Base-by-base conservation (phyloP, 257 asterid genomes). In the Jaltomata sinuosa region DNA sequence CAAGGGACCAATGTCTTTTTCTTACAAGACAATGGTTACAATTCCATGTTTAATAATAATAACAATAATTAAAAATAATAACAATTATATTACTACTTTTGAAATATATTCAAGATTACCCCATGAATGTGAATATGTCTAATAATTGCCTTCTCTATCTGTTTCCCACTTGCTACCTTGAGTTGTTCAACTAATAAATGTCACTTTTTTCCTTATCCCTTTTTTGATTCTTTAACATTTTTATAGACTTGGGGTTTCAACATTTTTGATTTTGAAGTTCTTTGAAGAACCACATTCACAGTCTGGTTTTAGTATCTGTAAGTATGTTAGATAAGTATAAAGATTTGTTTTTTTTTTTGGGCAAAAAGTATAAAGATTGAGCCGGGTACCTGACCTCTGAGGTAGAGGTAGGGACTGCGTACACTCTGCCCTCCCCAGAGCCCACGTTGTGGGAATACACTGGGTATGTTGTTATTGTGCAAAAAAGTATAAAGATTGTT, bases 251-350 rank as follows among this genome's bases (percentile, higher is more conserved):
- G 85, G 85, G 89, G 7, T 54, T 53, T 54, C 85, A 72, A 87
- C 88, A 87, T 87, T 85, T 84, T 81, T 85, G 85, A 68, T 81
- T 21, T 40, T 47, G 27, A 85, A 77, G 68, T 85, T 81, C 84
- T 84, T 40, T 50, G 59, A 81, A 86, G 86, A 38, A 64, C 83
- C 87, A 32, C 86, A 81, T 78, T 80, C 25, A 53, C 31, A 55
- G 6, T 83, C 49, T 49, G 85, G 74, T 19, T 82, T 81, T 19
- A 32, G 79, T 21, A 42, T 65, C 27, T 65, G 80, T 74, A 74
- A 25, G 80, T 45, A 74, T 22, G n/a, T 76, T 49, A 7, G 6
- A 29, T 45, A 6, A 4, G 40, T 29, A 67, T 22, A 65, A 47
- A 5, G 40, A 45, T 27, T n/a, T 45, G 42, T 15, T 18, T 8